Base-by-base conservation (phyloP, 768 basidiomycete species). In the Mrakia frigida region DNA sequence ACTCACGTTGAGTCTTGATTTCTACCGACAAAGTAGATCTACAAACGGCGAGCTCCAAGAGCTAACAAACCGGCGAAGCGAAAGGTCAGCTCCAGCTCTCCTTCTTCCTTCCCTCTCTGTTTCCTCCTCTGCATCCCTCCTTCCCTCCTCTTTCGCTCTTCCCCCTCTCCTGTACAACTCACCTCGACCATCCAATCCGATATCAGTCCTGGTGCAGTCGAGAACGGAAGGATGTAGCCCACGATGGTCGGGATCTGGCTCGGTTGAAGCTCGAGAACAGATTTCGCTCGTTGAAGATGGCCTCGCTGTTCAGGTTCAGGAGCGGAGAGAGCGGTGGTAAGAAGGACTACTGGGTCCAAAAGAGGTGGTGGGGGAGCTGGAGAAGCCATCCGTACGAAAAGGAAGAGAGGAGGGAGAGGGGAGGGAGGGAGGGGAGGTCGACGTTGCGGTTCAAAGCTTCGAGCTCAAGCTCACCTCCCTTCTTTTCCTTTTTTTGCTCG, bases 11-110 rank as follows among this genome's bases (percentile, higher is more conserved):
- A 14, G 73, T 63, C 60, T 78, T 78, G 39, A 56, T 31, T 33
- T 78, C 77, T 31, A 70, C 33, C 14, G 77, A 65, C 9, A 78
- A 67, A 3, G 25, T n/a, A 6, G 77, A 74, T 59, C 77, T 68
- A 31, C 77, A 78, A 6, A 78, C 43, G 7, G 72, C 77, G 16
- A 78, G 41, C 56, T 78, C 77, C 25, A 78, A 46, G 52, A 77
- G 52, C 76, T 77, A 52, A 46, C 65, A 31, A 46, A 61, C 28
- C 28, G 39, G 69, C n/a, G 13, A 14, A 4, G 72, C 37, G 39
- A 16, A 31, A 56, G 46, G 37, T 37, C 13, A 35, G 50, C 53
- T 53, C 71, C 70, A 21, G 31, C 35, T 31, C 28, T 23, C 46
- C 46, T 16, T 46, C 14, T 14, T 41, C 43, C 46, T 50, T 50